Evolutionary conservation across 352 stramenopile genomes (phyloP).

Genomic region (Phytophthora aleatoria): DNA sequence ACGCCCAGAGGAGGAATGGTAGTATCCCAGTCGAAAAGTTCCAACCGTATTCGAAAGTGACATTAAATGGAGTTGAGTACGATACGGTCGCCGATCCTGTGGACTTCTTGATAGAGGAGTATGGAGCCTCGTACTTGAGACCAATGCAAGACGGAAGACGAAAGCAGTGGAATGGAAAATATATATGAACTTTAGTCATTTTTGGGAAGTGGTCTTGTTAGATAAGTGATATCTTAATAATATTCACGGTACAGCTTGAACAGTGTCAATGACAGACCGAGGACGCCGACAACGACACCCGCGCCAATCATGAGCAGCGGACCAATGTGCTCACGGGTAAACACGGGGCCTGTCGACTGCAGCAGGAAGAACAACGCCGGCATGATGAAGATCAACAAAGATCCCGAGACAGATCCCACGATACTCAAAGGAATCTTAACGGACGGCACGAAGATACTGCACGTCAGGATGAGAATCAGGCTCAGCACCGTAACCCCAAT

Average conservation of each 20-base stretch:
- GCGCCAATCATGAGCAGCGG: constrained; percentile 66
- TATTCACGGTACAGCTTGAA: constrained; percentile 49
- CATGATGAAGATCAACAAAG: constrained; percentile 84
- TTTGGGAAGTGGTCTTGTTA: neutral
- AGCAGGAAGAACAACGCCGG: constrained; percentile 79
- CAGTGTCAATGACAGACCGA: constrained; percentile 46
- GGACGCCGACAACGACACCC: constrained; percentile 50
- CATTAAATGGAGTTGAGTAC: constrained; percentile 42
- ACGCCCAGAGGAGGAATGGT: constrained; percentile 14
- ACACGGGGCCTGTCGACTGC: constrained; percentile 46
- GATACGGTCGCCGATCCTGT: constrained; percentile 48
- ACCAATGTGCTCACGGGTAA: constrained; percentile 46
- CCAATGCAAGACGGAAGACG: neutral
- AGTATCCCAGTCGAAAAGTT: constrained; percentile 33
- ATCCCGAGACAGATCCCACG: constrained; percentile 77
- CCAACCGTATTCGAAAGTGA: constrained; percentile 36
- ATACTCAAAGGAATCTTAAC: constrained; percentile 84
- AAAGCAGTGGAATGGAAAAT: constrained; percentile 8
- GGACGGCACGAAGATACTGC: constrained; percentile 75
- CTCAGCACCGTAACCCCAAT: constrained; percentile 53
- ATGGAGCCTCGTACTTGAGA: constrained; percentile 41
- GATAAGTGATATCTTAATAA: constrained; percentile 34
- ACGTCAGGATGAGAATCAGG: constrained; percentile 64
- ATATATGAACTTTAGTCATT: constrained; percentile 22
- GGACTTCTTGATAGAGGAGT: constrained; percentile 52